Percentiles rank a stretch among this genome's conserved stretches.
Conservation (phyloP, 208 protist species). For the Trypanosoma vivax region DNA sequence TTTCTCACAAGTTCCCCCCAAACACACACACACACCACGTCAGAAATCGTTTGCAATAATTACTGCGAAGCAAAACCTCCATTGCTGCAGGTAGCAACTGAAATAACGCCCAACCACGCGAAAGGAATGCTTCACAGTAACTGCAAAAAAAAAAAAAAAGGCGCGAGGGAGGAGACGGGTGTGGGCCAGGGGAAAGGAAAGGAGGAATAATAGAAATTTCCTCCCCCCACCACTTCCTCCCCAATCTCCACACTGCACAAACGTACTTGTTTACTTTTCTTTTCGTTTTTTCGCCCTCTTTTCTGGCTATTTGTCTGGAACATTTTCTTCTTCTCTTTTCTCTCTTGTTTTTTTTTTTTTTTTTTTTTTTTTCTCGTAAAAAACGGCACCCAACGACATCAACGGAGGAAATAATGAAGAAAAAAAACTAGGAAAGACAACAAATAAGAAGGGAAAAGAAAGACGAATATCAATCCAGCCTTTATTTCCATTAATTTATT, state of each 20-base stretch:
- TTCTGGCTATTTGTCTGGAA: neutral
- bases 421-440: neutral
- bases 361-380: conserved; percentile 8
- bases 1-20: no score
- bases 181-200: neutral
- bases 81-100: neutral
- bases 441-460: conserved; percentile 7
- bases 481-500: neutral
- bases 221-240: no score
- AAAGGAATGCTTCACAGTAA: neutral
- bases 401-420: conserved; percentile 1
- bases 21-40: no score
- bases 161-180: neutral
- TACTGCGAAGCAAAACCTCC: no score
- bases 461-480: neutral
- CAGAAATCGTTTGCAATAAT: no score
- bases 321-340: neutral
- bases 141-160: conserved; percentile 2
- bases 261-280: neutral
- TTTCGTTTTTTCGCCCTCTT: conserved; percentile 1
- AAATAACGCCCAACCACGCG: neutral
- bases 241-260: no score
- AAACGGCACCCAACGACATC: neutral
- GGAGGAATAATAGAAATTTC: no score
- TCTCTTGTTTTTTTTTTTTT: neutral